A percentile compares a stretch with the other conserved stretches of the same genome.
Evolutionary conservation across 768 basidiomycete genomes (phyloP).

Genomic region (Tricholoma saponaceum): DNA sequence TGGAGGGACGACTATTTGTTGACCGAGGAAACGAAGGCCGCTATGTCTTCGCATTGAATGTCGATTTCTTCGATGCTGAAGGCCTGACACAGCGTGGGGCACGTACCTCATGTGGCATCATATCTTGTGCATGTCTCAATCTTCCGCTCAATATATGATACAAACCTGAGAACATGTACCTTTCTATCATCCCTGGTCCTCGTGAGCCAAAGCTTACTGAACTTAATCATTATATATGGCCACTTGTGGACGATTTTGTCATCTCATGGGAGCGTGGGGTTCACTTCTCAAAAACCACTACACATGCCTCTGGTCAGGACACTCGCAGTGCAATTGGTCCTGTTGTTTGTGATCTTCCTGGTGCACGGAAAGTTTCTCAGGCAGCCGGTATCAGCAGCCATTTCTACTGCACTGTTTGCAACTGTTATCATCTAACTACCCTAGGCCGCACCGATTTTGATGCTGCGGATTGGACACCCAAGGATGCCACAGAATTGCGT

Average conservation of each 20-base stretch:
- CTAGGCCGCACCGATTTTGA: constrained; percentile 19
- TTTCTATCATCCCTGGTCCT: constrained; percentile 2
- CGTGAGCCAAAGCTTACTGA: background rate
- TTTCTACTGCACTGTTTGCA: constrained; percentile 26
- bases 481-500: constrained; percentile 13
- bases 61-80: background rate
- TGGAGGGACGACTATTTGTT: background rate
- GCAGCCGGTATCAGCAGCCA: constrained; percentile 14
- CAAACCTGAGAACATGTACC: constrained; percentile 1
- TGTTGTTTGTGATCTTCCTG: constrained; percentile 16
- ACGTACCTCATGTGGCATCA: background rate
- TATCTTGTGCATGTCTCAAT: constrained; percentile 1
- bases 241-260: background rate
- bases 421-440: constrained; percentile 6
- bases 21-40: background rate
- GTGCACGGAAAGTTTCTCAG: constrained; percentile 22
- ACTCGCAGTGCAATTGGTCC: background rate
- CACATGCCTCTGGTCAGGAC: background rate
- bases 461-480: constrained; percentile 16
- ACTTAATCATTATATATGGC: background rate
- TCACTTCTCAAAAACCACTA: background rate
- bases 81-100: background rate
- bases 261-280: background rate
- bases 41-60: background rate
- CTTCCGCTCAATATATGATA: constrained; percentile 1